These are phyloP conservation scores for Cutaneotrichosporon cyanovorans DNA, from an alignment of 1,284 basidiomycete species.

Conservation along the genomic window DNA sequence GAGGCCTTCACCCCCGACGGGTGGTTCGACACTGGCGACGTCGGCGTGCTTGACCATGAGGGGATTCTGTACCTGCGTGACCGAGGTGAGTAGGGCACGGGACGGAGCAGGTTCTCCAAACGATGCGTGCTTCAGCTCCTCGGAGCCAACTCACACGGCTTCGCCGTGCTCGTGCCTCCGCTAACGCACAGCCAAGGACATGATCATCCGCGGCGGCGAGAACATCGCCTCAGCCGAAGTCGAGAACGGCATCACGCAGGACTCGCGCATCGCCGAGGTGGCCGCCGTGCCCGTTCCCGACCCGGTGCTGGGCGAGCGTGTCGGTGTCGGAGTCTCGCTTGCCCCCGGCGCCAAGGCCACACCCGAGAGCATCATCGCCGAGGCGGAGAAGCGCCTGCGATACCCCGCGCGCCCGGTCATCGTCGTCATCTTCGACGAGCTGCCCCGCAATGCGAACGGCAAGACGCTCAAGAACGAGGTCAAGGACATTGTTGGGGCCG, in stretches of 20 bases:
- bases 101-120: too few species aligned
- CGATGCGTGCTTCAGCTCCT: too few species aligned
- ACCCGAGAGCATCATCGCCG: constrained; percentile 9
- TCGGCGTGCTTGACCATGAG: constrained; percentile 29
- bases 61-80: constrained; percentile 29
- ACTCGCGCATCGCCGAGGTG: constrained; percentile 27
- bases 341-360: constrained; percentile 9
- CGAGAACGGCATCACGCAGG: constrained; percentile 36
- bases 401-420: constrained; percentile 14
- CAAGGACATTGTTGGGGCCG: constrained; percentile 15
- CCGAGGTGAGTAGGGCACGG: background rate
- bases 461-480: constrained; percentile 16
- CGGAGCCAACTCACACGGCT: too few species aligned
- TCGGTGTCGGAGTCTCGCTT: constrained; percentile 32
- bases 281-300: constrained; percentile 36
- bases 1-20: constrained; percentile 26
- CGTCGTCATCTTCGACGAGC: constrained; percentile 9
- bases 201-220: constrained; percentile 43
- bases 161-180: background rate
- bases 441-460: constrained; percentile 13
- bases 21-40: constrained; percentile 42
- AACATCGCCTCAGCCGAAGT: constrained; percentile 40
- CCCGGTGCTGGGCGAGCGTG: constrained; percentile 32
- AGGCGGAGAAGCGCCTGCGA: constrained; percentile 13
- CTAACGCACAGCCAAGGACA: constrained; percentile 13